Percentiles rank a stretch among this genome's conserved stretches.
Evolutionary conservation across 228 moss, liverwort and hornwort species (phyloP).

Genomic region (Sphagnum magellanicum): DNA sequence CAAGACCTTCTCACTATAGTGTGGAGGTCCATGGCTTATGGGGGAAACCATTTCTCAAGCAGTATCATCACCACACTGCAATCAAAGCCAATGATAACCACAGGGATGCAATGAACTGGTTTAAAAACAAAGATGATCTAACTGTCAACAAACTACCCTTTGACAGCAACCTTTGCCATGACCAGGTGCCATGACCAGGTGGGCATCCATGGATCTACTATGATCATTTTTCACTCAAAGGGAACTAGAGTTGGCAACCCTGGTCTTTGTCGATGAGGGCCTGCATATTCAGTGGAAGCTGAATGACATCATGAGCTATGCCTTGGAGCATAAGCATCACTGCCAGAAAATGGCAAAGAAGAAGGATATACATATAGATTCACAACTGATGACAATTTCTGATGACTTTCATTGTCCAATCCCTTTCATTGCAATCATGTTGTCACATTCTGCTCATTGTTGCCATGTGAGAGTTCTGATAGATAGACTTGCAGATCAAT

Average conservation of each 20-base stretch:
- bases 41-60: neutral
- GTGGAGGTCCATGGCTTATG: no score
- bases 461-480: no score
- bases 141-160: neutral
- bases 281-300: neutral
- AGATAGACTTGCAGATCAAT: no score
- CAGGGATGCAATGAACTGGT: neutral
- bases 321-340: neutral
- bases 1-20: no score
- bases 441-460: no score
- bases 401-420: neutral
- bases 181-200: neutral
- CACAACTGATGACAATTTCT: neutral
- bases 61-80: neutral
- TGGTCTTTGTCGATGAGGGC: neutral
- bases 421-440: no score
- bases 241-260: neutral
- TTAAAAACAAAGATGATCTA: neutral
- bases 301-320: neutral
- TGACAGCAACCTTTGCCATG: neutral
- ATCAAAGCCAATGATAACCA: neutral
- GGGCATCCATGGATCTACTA: neutral
- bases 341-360: neutral
- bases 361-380: neutral
- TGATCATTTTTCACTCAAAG: neutral